Evolutionary conservation across 306 rosid genomes (phyloP).

Genomic region (Lagenaria siceraria): DNA sequence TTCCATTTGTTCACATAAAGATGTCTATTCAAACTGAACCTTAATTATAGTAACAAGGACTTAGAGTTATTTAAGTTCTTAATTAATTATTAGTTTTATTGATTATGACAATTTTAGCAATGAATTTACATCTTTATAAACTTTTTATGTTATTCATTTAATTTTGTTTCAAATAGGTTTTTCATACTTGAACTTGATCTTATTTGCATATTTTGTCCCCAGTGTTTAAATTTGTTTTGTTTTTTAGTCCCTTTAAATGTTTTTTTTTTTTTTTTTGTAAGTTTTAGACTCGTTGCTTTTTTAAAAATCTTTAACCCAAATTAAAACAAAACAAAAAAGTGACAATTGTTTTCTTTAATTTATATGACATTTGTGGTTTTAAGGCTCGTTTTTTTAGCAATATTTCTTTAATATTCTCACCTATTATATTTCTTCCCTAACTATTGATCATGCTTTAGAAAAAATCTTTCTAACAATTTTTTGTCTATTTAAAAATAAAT

Average conservation of each 20-base stretch:
- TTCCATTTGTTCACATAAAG: background rate
- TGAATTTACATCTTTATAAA: background rate
- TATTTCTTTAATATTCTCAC: background rate
- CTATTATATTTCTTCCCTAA: background rate
- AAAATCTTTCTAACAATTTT: too few species aligned
- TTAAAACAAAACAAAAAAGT: background rate
- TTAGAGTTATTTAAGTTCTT: background rate
- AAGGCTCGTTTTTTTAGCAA: background rate
- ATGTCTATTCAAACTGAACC: background rate
- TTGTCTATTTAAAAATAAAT: too few species aligned
- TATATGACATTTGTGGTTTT: background rate
- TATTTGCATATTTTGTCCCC: background rate
- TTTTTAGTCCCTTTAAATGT: background rate
- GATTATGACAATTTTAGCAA: background rate
- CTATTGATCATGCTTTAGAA: too few species aligned
- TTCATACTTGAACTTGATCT: background rate
- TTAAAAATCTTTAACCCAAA: background rate
- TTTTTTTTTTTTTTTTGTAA: background rate
- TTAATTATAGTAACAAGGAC: background rate
- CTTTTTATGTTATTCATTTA: background rate
- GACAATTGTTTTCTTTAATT: background rate
- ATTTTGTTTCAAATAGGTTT: background rate
- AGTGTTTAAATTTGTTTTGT: background rate
- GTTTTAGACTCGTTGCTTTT: background rate
- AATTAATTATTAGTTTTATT: background rate